Evolutionary conservation across 2,329 filamentous ascomycete species (phyloP), one percentile per base, ranked within the genome.

Genomic region (Cryoendolithus antarcticus): DNA sequence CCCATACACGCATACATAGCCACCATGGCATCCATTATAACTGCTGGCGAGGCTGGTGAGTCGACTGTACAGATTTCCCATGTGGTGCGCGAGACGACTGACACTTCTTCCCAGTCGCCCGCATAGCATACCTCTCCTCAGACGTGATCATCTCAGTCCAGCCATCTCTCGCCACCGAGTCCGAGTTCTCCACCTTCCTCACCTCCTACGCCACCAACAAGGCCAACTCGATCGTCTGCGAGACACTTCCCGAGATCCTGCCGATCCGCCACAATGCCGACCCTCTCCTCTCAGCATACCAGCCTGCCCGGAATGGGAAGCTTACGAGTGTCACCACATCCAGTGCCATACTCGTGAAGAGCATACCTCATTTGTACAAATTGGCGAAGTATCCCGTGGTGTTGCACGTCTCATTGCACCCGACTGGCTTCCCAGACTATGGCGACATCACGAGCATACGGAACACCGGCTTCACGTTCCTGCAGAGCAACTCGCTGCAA

Each of bases 111-210:
- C 37, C 61, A 98, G 91, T 93, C 65, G 88, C 91, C 53, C 79
- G 89, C 70, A 84, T 98, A 64, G 89, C 91, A 61, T 96, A 96
- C 69, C 74, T 93, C 52, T 75, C 86, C 52, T 96, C 88, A 70
- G 88, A 98, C 72, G 77, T 93, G 49, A 74, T 98, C 58, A 68
- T 98, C 52, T 95, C 91, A 46, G 88, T 98, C 49, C 88, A 96
- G 67, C 82, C 88, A 38, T 82, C 89, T 36, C 74, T 93, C 53
- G 77, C 77, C 48, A 68, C 72, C 50, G 84, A 93, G 48, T 94
- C 88, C 33, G 77, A 82, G 48, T 98, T 94, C 70, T 94, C 89
- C 44, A 71, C 72, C 44, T 75, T 83, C 54, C 71, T 96, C 46
- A 80, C 81, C 60, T 68, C 74, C 57, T 80, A 88, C 57, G 75